Evolutionary conservation across 2,329 filamentous ascomycete species (phyloP).

Genomic region (Alternaria conjuncta): DNA sequence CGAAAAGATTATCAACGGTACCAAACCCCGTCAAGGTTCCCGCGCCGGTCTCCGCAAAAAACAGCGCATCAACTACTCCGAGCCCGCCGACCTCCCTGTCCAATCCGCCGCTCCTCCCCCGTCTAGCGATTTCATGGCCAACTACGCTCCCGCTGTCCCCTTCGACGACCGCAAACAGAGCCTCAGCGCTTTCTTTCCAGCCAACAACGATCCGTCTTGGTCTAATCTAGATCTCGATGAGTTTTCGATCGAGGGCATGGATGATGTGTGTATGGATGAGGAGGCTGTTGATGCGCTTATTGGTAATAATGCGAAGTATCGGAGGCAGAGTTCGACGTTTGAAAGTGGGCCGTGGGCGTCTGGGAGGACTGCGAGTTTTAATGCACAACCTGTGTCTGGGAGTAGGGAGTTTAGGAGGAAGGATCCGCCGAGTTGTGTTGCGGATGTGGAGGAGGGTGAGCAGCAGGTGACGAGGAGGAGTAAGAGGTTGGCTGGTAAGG

Average conservation of each 20-base stretch:
- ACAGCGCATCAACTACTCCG: constrained; percentile 18
- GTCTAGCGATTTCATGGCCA: not conserved
- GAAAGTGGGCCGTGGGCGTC: constrained; percentile 4
- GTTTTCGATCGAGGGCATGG: not conserved
- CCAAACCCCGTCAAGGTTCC: not conserved
- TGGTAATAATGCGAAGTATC: not conserved
- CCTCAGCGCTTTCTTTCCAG: not conserved
- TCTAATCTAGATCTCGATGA: not conserved
- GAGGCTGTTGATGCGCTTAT: not conserved
- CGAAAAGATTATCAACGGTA: not conserved
- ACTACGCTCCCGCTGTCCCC: not conserved
- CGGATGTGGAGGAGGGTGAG: not conserved
- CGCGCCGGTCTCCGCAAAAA: constrained; percentile 18
- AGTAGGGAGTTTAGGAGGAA: constrained; percentile 17
- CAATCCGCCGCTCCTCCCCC: not conserved
- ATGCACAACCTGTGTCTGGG: constrained; percentile 21
- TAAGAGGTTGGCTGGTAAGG: not conserved
- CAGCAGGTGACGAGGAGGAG: not conserved
- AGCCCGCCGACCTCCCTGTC: not conserved
- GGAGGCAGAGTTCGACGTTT: constrained; percentile 16
- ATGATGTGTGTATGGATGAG: not conserved
- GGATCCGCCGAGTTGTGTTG: constrained; percentile 21
- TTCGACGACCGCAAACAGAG: constrained; percentile 4
- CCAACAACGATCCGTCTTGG: not conserved
- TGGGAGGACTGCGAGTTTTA: constrained; percentile 17